Evolutionary conservation across 2,329 filamentous ascomycete genomes (phyloP), one percentile per base, ranked within the genome.

Genomic region (Fusarium sp.): DNA sequence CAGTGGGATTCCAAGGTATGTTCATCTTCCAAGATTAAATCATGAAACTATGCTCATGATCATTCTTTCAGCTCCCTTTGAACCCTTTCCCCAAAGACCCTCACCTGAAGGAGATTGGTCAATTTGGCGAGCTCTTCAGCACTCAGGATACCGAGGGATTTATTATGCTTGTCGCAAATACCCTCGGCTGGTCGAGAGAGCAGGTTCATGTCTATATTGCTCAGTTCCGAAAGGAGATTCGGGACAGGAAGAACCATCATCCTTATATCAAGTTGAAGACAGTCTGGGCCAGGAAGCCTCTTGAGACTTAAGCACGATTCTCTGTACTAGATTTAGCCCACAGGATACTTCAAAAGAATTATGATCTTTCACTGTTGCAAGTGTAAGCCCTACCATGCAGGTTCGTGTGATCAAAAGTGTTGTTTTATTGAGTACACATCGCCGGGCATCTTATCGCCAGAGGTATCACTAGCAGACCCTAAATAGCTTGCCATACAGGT

Each of bases 121-220:
- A 70, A 2, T 67, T 72, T 24, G 63, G 70, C 29, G 66, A 72
- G 14, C 48, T 70, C 1, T 72, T 72, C 4, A 56, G 51, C 18
- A 72, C 67, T 3, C 69, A 70, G 16, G 69, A 72, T 13, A 72
- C 70, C 2, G 69, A 72, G 11, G 69, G 69, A 1, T 37, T 72
- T 9, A 55, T 72, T 4, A 42, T 64, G 2, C 70, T 72, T 24
- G 66, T 72, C 12, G 62, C 70, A 13, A 72, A 59, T 3, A 70
- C 67, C 1, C 40, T 72, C 6, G 69, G 69, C 6, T 72, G 69
- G 69, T 40, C 55, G 0, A 41, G 29, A 1, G 66, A 72, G 12
- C 29, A 70, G 29, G 59, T 70, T 1, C 53, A 67, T 3, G 67
- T 70, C 3, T 70, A 70, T 4, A 70, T 70, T 6, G 58, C 62